Percentiles rank a stretch among this genome's conserved stretches.
These are phyloP conservation scores for Sphagnum fallax DNA, from an alignment of 228 moss, liverwort and hornwort species.

Conservation along the genomic window DNA sequence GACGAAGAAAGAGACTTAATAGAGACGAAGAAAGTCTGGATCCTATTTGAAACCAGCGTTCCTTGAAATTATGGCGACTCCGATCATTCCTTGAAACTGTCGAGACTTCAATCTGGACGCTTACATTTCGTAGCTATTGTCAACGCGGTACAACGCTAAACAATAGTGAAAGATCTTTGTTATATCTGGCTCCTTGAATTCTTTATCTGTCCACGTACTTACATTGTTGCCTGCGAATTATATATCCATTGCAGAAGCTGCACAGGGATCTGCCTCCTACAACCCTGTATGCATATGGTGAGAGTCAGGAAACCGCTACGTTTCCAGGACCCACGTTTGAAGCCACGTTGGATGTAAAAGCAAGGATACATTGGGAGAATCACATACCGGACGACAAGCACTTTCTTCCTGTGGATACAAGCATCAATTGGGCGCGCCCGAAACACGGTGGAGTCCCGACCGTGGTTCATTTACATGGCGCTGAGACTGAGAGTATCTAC, in stretches of 20 bases:
- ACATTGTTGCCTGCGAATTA: not conserved
- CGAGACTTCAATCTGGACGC: too few relatives aligned
- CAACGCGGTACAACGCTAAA: too few relatives aligned
- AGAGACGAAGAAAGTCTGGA: too few relatives aligned
- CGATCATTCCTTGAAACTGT: too few relatives aligned
- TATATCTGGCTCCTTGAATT: not conserved
- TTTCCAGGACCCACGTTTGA: conserved; percentile 33
- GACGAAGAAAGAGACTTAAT: too few relatives aligned
- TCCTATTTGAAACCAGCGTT: too few relatives aligned
- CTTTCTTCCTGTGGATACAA: conserved; percentile 28
- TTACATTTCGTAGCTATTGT: too few relatives aligned
- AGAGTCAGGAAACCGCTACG: conserved; percentile 8
- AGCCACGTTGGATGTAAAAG: conserved; percentile 9
- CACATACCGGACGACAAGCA: conserved; percentile 24
- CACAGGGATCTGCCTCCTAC: conserved; percentile 19
- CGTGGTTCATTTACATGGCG: conserved; percentile 40
- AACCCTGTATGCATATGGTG: conserved; percentile 11
- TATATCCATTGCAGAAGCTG: conserved; percentile 8
- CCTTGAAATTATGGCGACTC: too few relatives aligned
- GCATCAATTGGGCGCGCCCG: conserved; percentile 30
- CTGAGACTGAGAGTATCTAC: conserved; percentile 25
- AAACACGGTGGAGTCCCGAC: conserved; percentile 24
- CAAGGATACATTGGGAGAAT: conserved; percentile 35
- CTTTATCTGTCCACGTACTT: not conserved
- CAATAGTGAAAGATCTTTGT: not conserved